phyloP scores from a whole-genome alignment of 73 alveolate species.

The Paramecium tetraurelia region DNA sequence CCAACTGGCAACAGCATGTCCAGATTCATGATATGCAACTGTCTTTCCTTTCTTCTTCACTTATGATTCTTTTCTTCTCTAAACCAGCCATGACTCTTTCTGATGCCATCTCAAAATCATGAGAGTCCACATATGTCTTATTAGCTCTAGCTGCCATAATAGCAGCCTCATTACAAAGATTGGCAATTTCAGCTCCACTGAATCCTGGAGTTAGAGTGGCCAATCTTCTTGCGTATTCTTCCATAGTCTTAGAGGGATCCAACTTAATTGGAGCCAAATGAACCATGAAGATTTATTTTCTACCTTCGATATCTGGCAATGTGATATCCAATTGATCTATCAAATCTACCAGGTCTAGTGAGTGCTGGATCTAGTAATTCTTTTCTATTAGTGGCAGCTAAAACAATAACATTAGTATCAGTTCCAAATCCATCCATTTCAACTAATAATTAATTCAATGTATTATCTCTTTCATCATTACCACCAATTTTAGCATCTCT shows the following conservation, averaged over 20 bases:
- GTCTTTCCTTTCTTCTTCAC: conserved; percentile 77
- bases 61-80: conserved; percentile 71
- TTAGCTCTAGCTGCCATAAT: conserved; percentile 94
- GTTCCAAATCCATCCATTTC: conserved; percentile 95
- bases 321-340: conserved; percentile 94
- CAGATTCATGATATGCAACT: conserved; percentile 94
- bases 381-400: conserved; percentile 90
- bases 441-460: conserved; percentile 85
- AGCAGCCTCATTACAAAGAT: conserved; percentile 98
- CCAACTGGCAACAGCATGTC: conserved; percentile 95
- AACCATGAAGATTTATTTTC: conserved; percentile 94
- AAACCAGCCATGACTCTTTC: conserved; percentile 87
- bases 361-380: conserved; percentile 91
- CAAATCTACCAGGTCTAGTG: conserved; percentile 99
- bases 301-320: conserved; percentile 94
- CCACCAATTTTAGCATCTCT: conserved; percentile 75
- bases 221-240: conserved; percentile 89
- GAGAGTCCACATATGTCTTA: conserved; percentile 57
- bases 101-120: conserved; percentile 80
- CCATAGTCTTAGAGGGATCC: conserved; percentile 64
- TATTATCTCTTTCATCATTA: conserved; percentile 84
- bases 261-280: conserved; percentile 73
- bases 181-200: conserved; percentile 98
- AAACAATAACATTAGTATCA: conserved; percentile 74
- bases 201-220: conserved; percentile 95